Conservation (phyloP, 805 yeast genomes). For the Cyberlindnera samutprakarnensis region DNA sequence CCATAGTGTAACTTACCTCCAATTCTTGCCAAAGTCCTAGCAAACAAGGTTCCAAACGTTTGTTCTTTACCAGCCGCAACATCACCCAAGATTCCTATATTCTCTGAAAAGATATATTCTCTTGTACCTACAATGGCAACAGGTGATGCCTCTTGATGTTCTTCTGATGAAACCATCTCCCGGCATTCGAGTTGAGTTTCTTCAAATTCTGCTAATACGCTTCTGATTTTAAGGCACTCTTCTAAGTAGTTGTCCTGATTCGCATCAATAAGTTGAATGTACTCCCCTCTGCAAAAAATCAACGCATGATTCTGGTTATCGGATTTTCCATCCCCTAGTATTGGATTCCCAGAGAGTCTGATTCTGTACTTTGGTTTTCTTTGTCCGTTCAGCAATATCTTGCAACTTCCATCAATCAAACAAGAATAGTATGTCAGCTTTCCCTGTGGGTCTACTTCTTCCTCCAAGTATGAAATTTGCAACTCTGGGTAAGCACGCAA, state of each 20-base stretch:
- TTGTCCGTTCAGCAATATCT: slow-evolving; percentile 47
- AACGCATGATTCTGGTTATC: slow-evolving; percentile 78
- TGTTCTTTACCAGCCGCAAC: slow-evolving; percentile 87
- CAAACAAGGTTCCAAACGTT: slow-evolving; percentile 79
- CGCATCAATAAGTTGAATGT: slow-evolving; percentile 74
- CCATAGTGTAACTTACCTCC: slow-evolving; percentile 85
- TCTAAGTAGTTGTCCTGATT: slow-evolving; percentile 79
- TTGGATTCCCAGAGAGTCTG: slow-evolving; percentile 70
- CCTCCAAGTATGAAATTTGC: slow-evolving; percentile 56
- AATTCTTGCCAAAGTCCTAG: slow-evolving; percentile 72
- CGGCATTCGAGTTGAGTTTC: slow-evolving; percentile 27
- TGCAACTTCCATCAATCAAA: slow-evolving; percentile 66
- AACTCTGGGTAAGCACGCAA: slow-evolving; percentile 61
- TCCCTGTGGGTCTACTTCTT: slow-evolving; percentile 32
- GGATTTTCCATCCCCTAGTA: slow-evolving; percentile 78
- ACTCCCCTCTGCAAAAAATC: slow-evolving; percentile 73
- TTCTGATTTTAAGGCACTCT: slow-evolving; percentile 70
- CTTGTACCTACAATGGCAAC: slow-evolving; percentile 82
- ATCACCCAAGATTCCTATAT: slow-evolving; percentile 75
- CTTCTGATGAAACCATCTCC: not conserved
- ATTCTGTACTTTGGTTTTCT: slow-evolving; percentile 58
- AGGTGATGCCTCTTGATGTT: slow-evolving; percentile 28
- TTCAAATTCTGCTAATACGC: slow-evolving; percentile 70
- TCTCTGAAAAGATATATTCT: slow-evolving; percentile 78
- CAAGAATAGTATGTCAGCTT: slow-evolving; percentile 49